Evolutionary conservation across 106 monocot species (phyloP).

Genomic region (Triglochin maritima): DNA sequence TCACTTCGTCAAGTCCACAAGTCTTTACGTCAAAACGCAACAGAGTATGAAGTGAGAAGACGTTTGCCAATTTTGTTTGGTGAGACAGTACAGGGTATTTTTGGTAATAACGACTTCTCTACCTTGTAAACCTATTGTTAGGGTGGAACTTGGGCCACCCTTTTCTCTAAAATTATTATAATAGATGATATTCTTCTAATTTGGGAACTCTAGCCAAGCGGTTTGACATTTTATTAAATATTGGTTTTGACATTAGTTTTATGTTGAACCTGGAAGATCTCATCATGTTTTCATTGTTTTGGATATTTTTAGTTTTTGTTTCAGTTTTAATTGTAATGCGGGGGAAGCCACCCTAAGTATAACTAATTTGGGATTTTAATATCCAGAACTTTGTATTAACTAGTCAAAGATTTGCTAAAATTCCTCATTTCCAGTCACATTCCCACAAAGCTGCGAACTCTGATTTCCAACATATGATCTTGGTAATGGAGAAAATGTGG

Average conservation of each 20-base stretch:
- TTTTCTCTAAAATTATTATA: background rate
- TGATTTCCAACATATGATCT: too few species aligned
- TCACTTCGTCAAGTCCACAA: constrained; percentile 2
- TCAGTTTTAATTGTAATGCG: too few species aligned
- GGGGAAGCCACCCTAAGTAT: too few species aligned
- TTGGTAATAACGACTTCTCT: background rate
- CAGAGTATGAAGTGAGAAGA: background rate
- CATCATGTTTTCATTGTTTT: too few species aligned
- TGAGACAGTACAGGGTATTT: background rate
- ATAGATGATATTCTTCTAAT: background rate
- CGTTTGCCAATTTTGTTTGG: background rate
- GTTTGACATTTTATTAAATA: background rate
- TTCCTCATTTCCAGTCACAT: too few species aligned
- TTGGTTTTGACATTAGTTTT: background rate
- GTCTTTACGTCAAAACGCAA: constrained; percentile 1
- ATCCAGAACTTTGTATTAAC: too few species aligned
- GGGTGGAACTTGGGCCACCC: background rate
- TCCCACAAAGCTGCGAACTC: too few species aligned
- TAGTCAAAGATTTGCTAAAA: too few species aligned
- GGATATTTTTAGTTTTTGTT: too few species aligned
- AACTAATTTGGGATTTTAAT: too few species aligned
- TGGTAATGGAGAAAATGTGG: too few species aligned
- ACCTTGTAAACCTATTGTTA: background rate
- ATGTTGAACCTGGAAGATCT: too few species aligned
- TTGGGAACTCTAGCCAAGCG: background rate